Percentiles rank a stretch among this genome's conserved stretches.
phyloP scores from a whole-genome alignment of 345 rosid species.

The Populus pruinosa region DNA sequence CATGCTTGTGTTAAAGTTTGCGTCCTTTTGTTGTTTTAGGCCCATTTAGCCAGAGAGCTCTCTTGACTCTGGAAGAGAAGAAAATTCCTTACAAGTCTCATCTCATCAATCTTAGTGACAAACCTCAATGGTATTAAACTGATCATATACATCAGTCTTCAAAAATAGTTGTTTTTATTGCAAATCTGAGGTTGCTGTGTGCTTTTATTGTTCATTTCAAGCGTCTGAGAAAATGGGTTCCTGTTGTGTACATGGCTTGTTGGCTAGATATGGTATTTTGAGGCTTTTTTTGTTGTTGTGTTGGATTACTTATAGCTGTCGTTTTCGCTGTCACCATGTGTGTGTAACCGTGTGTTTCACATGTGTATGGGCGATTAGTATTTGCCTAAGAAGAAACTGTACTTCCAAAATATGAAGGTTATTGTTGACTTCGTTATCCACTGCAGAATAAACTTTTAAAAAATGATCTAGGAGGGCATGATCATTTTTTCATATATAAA shows the following conservation, averaged over 20 bases:
- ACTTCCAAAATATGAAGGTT: not conserved
- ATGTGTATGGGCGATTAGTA: too few relatives aligned
- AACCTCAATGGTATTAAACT: slow-evolving; percentile 66
- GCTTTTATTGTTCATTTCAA: not conserved
- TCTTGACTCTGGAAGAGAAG: slow-evolving; percentile 89
- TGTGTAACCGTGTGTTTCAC: not conserved
- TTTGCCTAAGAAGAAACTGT: not conserved
- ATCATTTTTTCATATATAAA: not conserved
- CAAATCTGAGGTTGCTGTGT: not conserved
- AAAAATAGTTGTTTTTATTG: not conserved
- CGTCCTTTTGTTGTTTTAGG: slow-evolving; percentile 35
- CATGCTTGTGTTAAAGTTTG: not conserved
- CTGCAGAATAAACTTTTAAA: not conserved
- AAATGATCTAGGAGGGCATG: not conserved
- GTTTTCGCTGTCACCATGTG: not conserved
- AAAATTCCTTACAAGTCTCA: slow-evolving; percentile 49
- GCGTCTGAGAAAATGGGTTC: slow-evolving; percentile 11
- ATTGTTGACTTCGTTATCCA: not conserved
- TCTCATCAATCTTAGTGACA: slow-evolving; percentile 56
- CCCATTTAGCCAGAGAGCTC: slow-evolving; percentile 66
- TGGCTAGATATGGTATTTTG: not conserved
- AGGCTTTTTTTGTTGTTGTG: not conserved
- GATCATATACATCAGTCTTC: not conserved
- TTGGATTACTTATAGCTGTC: not conserved
- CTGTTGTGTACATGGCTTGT: not conserved